Conservation (phyloP, 495 filamentous ascomycete species). For the Poronia punctata region DNA sequence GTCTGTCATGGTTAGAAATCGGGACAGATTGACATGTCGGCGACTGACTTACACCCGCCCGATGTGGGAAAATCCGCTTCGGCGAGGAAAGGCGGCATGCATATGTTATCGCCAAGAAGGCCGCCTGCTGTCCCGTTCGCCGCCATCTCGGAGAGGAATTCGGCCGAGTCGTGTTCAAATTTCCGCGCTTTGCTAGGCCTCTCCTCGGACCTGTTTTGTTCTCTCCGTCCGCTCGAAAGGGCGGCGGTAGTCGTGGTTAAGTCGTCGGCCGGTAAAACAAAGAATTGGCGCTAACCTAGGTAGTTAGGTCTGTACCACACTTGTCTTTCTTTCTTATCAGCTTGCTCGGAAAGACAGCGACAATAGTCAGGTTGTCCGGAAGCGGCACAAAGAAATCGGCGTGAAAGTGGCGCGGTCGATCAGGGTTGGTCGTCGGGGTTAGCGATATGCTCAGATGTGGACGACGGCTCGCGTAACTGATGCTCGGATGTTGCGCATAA, state of each 20-base stretch:
- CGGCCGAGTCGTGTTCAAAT: not conserved
- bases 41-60: slow-evolving; percentile 36
- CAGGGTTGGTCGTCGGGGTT: no score
- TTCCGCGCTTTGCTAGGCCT: no score
- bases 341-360: no score
- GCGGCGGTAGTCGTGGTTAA: no score
- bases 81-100: slow-evolving; percentile 30
- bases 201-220: no score
- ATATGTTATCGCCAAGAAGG: slow-evolving; percentile 18
- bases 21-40: not conserved
- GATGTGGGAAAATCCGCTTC: slow-evolving; percentile 21
- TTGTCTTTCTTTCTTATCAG: no score
- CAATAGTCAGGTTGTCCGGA: not conserved
- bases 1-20: slow-evolving; percentile 41
- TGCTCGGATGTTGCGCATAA: slow-evolving; percentile 4
- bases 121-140: slow-evolving; percentile 16
- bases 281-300: no score
- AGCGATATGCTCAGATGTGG: not conserved
- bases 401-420: slow-evolving; percentile 1
- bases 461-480: no score
- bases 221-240: no score
- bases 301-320: no score
- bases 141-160: slow-evolving; percentile 17
- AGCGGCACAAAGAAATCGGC: not conserved
- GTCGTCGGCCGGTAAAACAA: no score